Evolutionary conservation across 768 basidiomycete genomes (phyloP).

Genomic region (Suillus plorans): DNA sequence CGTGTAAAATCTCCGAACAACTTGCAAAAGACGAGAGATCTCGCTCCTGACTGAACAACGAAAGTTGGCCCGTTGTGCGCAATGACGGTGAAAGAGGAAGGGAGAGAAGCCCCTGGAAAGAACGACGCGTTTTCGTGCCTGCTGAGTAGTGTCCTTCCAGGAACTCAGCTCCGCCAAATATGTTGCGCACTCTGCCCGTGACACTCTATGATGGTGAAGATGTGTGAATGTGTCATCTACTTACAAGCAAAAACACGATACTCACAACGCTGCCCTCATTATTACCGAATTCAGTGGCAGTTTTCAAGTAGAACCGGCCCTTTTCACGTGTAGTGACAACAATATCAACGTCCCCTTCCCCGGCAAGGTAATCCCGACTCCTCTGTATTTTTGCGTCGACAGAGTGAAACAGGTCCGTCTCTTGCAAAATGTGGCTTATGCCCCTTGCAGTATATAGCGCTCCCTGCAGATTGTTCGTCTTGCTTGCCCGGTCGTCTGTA

Average conservation of each 20-base stretch:
- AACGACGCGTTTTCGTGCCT: constrained; percentile 84
- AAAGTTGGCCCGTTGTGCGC: constrained; percentile 66
- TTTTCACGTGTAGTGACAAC: constrained; percentile 77
- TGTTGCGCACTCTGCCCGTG: constrained; percentile 80
- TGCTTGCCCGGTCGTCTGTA: constrained; percentile 15
- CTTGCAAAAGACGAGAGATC: constrained; percentile 82
- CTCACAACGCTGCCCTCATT: constrained; percentile 91
- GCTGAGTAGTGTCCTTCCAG: constrained; percentile 80
- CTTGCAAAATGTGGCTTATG: constrained; percentile 62
- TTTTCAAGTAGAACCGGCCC: constrained; percentile 74
- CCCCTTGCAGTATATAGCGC: constrained; percentile 69
- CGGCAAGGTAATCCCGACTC: constrained; percentile 51
- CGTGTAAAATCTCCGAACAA: constrained; percentile 62
- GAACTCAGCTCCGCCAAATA: constrained; percentile 89
- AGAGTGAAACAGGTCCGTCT: constrained; percentile 75
- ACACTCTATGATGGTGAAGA: constrained; percentile 50
- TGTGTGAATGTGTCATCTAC: background rate
- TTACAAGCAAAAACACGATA: constrained; percentile 15
- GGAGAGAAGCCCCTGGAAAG: constrained; percentile 70
- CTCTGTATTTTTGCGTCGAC: constrained; percentile 65
- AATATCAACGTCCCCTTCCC: constrained; percentile 70
- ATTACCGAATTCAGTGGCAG: constrained; percentile 89
- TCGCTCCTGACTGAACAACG: constrained; percentile 70
- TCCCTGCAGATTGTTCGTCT: constrained; percentile 47
- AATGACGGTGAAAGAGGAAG: constrained; percentile 64